Percentiles rank a stretch among this genome's conserved stretches.
Evolutionary conservation across 139 green algal genomes (phyloP).

Genomic region (Chlorella sp.): DNA sequence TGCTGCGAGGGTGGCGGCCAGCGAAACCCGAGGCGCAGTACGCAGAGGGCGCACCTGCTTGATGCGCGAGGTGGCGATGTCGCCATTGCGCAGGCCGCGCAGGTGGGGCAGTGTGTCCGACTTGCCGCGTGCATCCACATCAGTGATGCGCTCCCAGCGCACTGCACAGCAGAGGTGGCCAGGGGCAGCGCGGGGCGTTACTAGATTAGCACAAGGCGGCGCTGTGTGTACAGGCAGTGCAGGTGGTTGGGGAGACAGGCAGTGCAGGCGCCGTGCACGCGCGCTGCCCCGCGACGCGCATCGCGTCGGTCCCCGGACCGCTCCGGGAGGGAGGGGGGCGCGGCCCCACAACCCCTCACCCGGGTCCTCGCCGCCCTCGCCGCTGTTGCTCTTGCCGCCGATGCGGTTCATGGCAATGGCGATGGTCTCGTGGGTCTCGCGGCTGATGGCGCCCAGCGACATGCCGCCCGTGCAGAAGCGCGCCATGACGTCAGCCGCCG

Average conservation of each 20-base stretch:
- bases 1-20: too few relatives aligned
- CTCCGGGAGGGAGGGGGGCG: too few relatives aligned
- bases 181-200: too few relatives aligned
- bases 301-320: not conserved
- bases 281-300: too few relatives aligned
- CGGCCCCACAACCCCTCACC: too few relatives aligned
- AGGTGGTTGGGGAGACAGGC: too few relatives aligned
- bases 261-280: too few relatives aligned
- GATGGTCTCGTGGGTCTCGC: constrained; percentile 98
- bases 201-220: too few relatives aligned
- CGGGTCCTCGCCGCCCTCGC: constrained; percentile 95
- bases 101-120: constrained; percentile 88
- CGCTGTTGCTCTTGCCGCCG: constrained; percentile 87
- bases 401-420: constrained; percentile 99
- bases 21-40: too few relatives aligned
- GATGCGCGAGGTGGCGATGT: constrained; percentile 94
- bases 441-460: constrained; percentile 95
- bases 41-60: constrained; percentile 95
- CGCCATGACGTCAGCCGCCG: constrained; percentile 85
- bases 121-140: constrained; percentile 80
- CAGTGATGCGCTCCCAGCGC: constrained; percentile 73
- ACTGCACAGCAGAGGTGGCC: too few relatives aligned
- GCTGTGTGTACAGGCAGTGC: too few relatives aligned
- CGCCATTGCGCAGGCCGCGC: constrained; percentile 88
- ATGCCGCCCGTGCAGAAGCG: constrained; percentile 99